Base-by-base conservation (phyloP, 371 early-diverging fungal genomes). In the Parasitella parasitica region DNA sequence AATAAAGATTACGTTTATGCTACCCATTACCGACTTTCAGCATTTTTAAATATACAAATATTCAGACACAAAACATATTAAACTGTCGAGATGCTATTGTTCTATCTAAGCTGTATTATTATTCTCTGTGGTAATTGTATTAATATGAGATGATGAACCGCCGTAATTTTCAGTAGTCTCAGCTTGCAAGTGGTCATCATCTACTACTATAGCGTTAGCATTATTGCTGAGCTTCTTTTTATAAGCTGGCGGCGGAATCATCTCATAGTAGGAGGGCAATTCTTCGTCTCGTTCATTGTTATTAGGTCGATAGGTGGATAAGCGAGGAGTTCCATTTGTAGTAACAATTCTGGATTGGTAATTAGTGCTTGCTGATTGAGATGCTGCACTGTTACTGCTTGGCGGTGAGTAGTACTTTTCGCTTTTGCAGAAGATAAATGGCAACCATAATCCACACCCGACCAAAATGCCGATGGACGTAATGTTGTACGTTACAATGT, bases 221-320 rank as follows among this genome's bases (percentile, higher is more conserved):
- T 15, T 20, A 18, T 20, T 43, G 39, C 48, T 54, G 32, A 0
- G 32, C 27, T 20, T 54, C 2, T 35, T 57, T 34, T 57, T 57
- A 34, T 59, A 59, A 28, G 50, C 22, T 2, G 59, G 59, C 8
- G 59, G 59, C 8, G 37, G 39, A 9, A 37, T 51, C 59, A 59
- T 59, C 49, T 59, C 59, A 16, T 50, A 59, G 18, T 59, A 59
- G 6, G 59, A 50, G 26, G 59, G 59, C 18, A 59, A 30, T 18
- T 37, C 36, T 12, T 59, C 59, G 0, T 24, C 37, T 1, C 18
- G 18, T 16, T 59, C 59, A 3, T 38, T 26, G 27, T 59, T 50
- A 18, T 59, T 50, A 24, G 59, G 59, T 5, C 59, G 37, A n/a
- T 59, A 35, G 4, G 16, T 37, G 18, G 35, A 22, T 13, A 27